Evolutionary conservation across 1,139 yeast species (phyloP), one percentile per base, ranked within the genome.

Genomic region (Geotrichum fermentans): DNA sequence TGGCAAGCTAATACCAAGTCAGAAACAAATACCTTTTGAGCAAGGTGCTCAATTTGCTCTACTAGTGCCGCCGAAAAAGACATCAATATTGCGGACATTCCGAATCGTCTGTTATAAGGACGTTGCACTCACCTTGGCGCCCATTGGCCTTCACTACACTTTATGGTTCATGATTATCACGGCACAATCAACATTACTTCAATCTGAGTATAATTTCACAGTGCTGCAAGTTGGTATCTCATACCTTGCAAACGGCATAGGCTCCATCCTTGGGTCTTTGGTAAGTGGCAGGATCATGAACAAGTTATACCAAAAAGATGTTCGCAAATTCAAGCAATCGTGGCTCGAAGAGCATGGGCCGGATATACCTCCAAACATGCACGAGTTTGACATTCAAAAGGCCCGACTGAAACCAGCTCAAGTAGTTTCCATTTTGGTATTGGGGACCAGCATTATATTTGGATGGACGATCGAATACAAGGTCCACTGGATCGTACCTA

Each of bases 111-210:
- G 52, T 17, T 61, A 65, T 45, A 52, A 56, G 44, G 72, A 70
- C 20, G 68, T 74, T 7, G 49, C 72, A 7, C 56, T 77, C 22
- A 53, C 65, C 17, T 56, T 75, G 17, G 47, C 80, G 2, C 83
- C 87, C 0, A 75, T 78, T 1, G 79, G 86, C 0, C 55, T 85
- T 7, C 78, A 78, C 53, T 84, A 79, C 61, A 73, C 88, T 0
- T 67, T 77, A 2, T 85, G 90, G 89, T 78, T 82, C n/a, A 74
- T 82, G 67, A 72, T 79, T 33, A 72, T 82, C 51, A 83, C 94
- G 0, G 75, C 87, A 0, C 64, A 83, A 50, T 75, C 90, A 0
- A 74, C 83, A 0, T 65, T 74, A 4, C 64, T 85, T 24, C 64
- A 77, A 8, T 61, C 66, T 7, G 55, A 66, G 7, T 84, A 84